phyloP scores from a whole-genome alignment of 208 protist species.

The Plasmodiophora brassicae region DNA sequence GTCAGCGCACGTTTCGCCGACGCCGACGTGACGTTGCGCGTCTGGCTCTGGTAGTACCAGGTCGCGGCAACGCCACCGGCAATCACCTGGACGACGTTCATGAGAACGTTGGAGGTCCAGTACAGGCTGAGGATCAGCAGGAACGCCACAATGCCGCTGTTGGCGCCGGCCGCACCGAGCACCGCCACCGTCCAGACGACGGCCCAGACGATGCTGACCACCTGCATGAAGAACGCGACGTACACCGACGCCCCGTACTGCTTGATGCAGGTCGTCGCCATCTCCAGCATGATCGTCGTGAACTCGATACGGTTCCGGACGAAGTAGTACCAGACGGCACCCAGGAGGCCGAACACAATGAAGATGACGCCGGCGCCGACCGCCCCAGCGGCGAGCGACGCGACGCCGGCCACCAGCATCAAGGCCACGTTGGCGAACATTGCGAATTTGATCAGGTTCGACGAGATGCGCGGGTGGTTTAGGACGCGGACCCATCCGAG shows the following conservation, averaged over 20 bases:
- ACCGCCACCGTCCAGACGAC: neutral
- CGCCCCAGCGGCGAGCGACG: neutral
- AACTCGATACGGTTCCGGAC: slow-evolving; percentile 6
- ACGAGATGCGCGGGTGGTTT: neutral
- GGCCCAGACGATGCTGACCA: neutral
- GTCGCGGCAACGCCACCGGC: slow-evolving; percentile 11
- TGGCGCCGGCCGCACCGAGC: neutral
- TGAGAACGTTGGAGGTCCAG: neutral
- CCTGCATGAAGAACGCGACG: neutral
- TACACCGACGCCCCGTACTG: neutral
- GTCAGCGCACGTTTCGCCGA: neutral
- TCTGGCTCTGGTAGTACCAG: slow-evolving; percentile 21
- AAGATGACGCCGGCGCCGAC: neutral
- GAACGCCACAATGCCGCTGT: neutral
- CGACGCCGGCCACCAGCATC: neutral
- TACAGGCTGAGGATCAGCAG: slow-evolving; percentile 23
- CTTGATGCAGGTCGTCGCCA: neutral
- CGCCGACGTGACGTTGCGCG: neutral
- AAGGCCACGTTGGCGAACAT: neutral
- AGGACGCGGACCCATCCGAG: neutral
- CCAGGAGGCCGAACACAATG: neutral
- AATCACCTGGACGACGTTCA: slow-evolving; percentile 17
- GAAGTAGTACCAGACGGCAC: neutral
- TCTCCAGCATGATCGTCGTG: neutral
- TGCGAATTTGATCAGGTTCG: neutral